Base-by-base conservation (phyloP, 2,329 filamentous ascomycete species). In the Drechslera avenae region DNA sequence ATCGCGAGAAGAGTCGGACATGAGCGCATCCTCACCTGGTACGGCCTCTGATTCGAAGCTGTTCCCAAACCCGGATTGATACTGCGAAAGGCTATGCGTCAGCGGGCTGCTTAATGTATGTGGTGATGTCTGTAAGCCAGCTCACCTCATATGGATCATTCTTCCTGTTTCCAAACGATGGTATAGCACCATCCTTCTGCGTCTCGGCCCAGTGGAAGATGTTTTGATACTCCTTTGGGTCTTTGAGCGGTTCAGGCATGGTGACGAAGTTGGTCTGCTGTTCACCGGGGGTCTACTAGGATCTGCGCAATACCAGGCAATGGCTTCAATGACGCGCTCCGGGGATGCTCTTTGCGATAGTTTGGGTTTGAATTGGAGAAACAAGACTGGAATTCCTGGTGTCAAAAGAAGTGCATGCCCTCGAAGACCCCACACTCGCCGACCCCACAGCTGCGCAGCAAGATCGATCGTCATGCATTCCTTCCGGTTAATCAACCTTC, bases 31-130 rank as follows among this genome's bases (percentile, higher is more conserved):
- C 59, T 63, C 39, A 66, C 67, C 75, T 10, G 77, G 75, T 2
- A 80, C 69, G 1, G 76, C 76, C 54, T 80, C 77, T 18, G 77
- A 78, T 42, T 74, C 73, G 50, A 79, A 78, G 68, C 64, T 60
- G 63, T 85, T 85, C 31, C 78, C 78, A 59, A 84, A 84, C 16
- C 82, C 83, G 16, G 76, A 66, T 78, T 83, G 80, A 60, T 85
- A 85, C 70, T 79, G 45, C 43, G 30, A 31, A 42, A 39, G 21
- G 9, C 30, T 16, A 16, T 18, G 18, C 30, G 56, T 58, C 52
- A 63, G 56, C 43, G 30, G 5, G 30, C 31, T 31, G 14, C 19
- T 33, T 45, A 9, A 32, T 14, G 18, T 40, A n/a, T 14, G 8
- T 13, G 14, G 31, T 33, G 14, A 13, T 7, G 7, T 7, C 10